These are phyloP conservation scores for Mucuna pruriens DNA, from an alignment of 306 rosid species.

Conservation along the genomic window DNA sequence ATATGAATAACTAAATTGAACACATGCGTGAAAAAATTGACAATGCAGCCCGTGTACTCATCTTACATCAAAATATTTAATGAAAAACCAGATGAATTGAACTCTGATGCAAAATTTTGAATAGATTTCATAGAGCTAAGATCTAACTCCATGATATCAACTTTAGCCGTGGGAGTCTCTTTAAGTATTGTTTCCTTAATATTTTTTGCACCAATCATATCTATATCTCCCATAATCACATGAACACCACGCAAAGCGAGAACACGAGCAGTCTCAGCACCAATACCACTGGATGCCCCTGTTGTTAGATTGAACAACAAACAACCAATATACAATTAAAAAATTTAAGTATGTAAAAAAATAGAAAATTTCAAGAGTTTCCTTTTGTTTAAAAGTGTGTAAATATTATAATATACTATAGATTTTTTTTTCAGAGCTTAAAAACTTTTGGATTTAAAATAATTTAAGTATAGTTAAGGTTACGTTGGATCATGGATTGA, in stretches of 20 bases:
- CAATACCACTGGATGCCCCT: constrained; percentile 83
- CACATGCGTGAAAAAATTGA: background rate
- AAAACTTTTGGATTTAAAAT: too few relatives aligned
- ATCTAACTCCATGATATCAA: background rate
- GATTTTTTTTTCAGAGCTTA: too few relatives aligned
- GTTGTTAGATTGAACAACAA: background rate
- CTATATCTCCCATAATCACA: constrained; percentile 60
- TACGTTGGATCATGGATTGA: too few relatives aligned
- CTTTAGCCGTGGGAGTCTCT: constrained; percentile 44
- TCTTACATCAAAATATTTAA: constrained; percentile 78
- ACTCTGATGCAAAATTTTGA: constrained; percentile 59
- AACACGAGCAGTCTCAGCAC: constrained; percentile 70
- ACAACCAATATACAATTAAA: too few relatives aligned
- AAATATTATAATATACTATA: too few relatives aligned
- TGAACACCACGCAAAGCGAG: constrained; percentile 60
- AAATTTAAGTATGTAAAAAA: too few relatives aligned
- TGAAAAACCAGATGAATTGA: constrained; percentile 55
- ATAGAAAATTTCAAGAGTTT: too few relatives aligned
- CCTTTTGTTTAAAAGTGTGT: too few relatives aligned
- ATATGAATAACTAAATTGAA: too few relatives aligned
- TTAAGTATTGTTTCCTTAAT: constrained; percentile 58
- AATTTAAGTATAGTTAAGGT: too few relatives aligned
- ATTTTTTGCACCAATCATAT: constrained; percentile 52
- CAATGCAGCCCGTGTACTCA: background rate
- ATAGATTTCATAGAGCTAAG: constrained; percentile 20